These are phyloP conservation scores for Moesziomyces parantarcticus DNA, from an alignment of 1,284 basidiomycete species.

Conservation along the genomic window DNA sequence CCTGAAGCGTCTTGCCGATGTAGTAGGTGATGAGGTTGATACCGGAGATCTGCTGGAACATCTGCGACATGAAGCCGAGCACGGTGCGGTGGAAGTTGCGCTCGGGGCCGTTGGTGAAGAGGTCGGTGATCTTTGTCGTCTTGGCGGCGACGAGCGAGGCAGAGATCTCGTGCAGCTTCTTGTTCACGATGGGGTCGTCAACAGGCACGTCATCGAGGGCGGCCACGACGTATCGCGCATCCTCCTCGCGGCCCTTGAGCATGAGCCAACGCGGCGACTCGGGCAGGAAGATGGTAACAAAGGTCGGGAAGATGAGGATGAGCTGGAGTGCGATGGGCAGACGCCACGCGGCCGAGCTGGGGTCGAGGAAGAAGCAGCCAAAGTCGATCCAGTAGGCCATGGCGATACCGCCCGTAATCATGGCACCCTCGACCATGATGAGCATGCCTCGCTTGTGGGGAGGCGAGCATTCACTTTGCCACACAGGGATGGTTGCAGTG, in stretches of 20 bases:
- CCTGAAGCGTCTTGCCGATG: conserved; percentile 63
- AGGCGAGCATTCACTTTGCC: conserved; percentile 64
- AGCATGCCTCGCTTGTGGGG: conserved; percentile 65
- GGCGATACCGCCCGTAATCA: conserved; percentile 62
- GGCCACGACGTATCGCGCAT: conserved; percentile 57
- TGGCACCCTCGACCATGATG: conserved; percentile 65
- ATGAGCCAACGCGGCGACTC: conserved; percentile 66
- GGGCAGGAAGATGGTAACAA: conserved; percentile 63
- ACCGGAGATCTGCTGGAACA: conserved; percentile 66
- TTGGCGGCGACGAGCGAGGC: conserved; percentile 49
- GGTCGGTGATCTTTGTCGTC: conserved; percentile 40
- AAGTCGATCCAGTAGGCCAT: conserved; percentile 65
- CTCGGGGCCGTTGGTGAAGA: conserved; percentile 63
- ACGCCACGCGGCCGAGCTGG: conserved; percentile 57
- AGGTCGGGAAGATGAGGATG: conserved; percentile 65
- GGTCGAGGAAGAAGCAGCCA: conserved; percentile 58
- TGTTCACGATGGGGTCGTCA: conserved; percentile 49
- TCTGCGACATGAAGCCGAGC: conserved; percentile 62
- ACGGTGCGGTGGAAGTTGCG: conserved; percentile 64
- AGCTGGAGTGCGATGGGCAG: conserved; percentile 64
- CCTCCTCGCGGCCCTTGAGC: conserved; percentile 55
- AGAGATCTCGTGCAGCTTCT: conserved; percentile 58
- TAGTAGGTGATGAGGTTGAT: conserved; percentile 67
- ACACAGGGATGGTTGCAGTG: conserved; percentile 66
- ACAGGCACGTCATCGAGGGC: conserved; percentile 56